Evolutionary conservation across 2,329 filamentous ascomycete genomes (phyloP).

Genomic region (Fusarium tupiense): DNA sequence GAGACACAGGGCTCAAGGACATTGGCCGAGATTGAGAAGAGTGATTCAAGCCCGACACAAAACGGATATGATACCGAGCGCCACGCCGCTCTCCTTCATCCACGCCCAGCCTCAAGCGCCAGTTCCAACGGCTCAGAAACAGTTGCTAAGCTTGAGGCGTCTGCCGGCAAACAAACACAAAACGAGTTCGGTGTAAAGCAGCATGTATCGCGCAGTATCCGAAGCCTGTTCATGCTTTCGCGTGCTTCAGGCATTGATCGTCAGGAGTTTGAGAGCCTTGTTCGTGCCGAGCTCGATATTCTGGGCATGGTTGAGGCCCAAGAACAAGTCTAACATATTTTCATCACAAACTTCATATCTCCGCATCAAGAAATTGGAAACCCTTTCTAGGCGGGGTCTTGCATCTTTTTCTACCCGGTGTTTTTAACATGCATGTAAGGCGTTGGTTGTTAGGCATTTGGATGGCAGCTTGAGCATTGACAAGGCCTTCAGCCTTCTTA

Average conservation of each 20-base stretch:
- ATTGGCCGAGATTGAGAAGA: slow-evolving; percentile 55
- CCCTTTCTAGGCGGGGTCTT: neutral
- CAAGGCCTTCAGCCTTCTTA: neutral
- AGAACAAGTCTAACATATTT: slow-evolving; percentile 35
- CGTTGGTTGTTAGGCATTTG: slow-evolving; percentile 32
- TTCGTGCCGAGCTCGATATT: slow-evolving; percentile 76
- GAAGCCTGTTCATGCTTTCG: slow-evolving; percentile 78
- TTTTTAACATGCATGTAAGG: slow-evolving; percentile 35
- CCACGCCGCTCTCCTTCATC: slow-evolving; percentile 59
- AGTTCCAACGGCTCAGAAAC: slow-evolving; percentile 65
- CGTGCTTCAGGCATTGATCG: slow-evolving; percentile 76
- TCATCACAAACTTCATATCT: neutral
- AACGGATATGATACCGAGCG: slow-evolving; percentile 46
- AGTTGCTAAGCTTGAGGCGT: slow-evolving; percentile 70
- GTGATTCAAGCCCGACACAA: slow-evolving; percentile 45
- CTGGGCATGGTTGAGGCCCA: slow-evolving; percentile 74
- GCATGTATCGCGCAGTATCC: slow-evolving; percentile 80
- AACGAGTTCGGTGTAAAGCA: slow-evolving; percentile 80
- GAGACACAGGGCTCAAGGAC: slow-evolving; percentile 53
- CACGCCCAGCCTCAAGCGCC: slow-evolving; percentile 68
- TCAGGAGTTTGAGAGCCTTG: slow-evolving; percentile 77
- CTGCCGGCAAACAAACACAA: slow-evolving; percentile 66
- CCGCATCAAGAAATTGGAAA: neutral
- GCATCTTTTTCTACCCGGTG: neutral
- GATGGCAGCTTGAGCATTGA: neutral